Base-by-base conservation (phyloP, 2,329 filamentous ascomycete species). In the Amauroascus niger region DNA sequence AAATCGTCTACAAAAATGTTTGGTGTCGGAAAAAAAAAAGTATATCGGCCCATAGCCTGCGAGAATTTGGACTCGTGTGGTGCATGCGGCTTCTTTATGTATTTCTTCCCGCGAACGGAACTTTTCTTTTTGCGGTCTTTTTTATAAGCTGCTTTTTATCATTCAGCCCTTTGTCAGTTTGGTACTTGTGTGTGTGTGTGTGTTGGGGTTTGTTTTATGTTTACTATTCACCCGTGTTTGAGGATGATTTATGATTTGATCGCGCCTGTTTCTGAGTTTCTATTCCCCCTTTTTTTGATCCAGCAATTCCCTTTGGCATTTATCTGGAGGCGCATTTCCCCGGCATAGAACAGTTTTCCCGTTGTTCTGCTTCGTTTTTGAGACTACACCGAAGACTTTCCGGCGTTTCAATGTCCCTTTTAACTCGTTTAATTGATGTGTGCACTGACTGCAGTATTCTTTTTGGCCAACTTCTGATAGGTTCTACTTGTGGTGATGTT, bases 111-210 rank as follows among this genome's bases (percentile, higher is more conserved):
- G 18, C 61, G 60, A 66, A 61, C 62, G 62, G 61, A 66, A 62
- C 62, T 66, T 66, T 63, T 59, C 46, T 49, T 62, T 62, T 61
- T 60, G 57, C 55, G 57, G 58, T 58, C 59, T 58, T 48, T 62
- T 59, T 61, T 58, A 8, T 20, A 6, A n/a, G 43, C 35, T 30
- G 20, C 18, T 39, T n/a, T 44, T 52, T 32, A 26, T 37, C 32
- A 2, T 39, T 18, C 35, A n/a, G 16, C 2, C 18, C 44, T 20
- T 20, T n/a, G 6, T 40, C 20, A 18, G 40, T 54, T 58, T 30
- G 18, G 24, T 14, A 37, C 33, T 48, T 48, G n/a, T n/a, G n/a
- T n/a, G n/a, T n/a, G n/a, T n/a, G n/a, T n/a, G n/a, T n/a, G n/a
- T 43, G 14, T 26, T 44, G 39, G 37, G 39, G 39, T 44, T 39